These are phyloP conservation scores for Ilex asprella DNA, from an alignment of 257 asterid species.

Conservation along the genomic window DNA sequence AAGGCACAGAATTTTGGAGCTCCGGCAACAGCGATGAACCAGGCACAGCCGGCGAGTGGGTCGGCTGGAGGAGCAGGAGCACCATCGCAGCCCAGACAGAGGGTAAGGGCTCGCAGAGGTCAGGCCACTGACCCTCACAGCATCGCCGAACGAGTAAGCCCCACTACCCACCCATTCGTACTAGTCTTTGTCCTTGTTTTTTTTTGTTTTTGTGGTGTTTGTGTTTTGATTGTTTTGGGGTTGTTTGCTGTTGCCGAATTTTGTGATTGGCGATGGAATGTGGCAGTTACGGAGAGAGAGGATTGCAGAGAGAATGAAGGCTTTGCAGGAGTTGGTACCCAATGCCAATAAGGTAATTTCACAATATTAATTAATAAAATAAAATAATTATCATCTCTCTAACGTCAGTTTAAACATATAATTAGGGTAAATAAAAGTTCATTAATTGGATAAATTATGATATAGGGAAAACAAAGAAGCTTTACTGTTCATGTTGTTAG, in stretches of 20 bases:
- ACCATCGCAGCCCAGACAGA: conserved; percentile 68
- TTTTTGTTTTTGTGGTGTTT: background rate
- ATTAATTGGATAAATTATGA: too few relatives aligned
- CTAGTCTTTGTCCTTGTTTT: background rate
- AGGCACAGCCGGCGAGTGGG: conserved; percentile 48
- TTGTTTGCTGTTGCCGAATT: background rate
- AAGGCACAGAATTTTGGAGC: conserved; percentile 43
- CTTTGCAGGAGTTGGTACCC: conserved; percentile 88
- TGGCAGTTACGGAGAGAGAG: conserved; percentile 95
- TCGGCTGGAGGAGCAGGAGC: conserved; percentile 41
- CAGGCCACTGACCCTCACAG: conserved; percentile 99
- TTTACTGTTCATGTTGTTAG: too few relatives aligned
- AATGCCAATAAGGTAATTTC: conserved; percentile 75
- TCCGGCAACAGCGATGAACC: conserved; percentile 33
- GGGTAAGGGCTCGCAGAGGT: conserved; percentile 96
- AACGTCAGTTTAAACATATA: too few relatives aligned
- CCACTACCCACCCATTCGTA: background rate
- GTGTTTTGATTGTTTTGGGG: conserved; percentile 1
- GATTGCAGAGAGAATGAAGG: conserved; percentile 96
- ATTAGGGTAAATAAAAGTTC: too few relatives aligned
- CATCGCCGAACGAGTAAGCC: conserved; percentile 86
- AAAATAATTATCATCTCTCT: too few relatives aligned
- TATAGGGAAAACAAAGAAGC: too few relatives aligned
- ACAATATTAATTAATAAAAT: background rate
- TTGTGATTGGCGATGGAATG: too few relatives aligned